These are phyloP conservation scores for Colletotrichum destructivum DNA, from an alignment of 2,329 filamentous ascomycete species.

Conservation along the genomic window DNA sequence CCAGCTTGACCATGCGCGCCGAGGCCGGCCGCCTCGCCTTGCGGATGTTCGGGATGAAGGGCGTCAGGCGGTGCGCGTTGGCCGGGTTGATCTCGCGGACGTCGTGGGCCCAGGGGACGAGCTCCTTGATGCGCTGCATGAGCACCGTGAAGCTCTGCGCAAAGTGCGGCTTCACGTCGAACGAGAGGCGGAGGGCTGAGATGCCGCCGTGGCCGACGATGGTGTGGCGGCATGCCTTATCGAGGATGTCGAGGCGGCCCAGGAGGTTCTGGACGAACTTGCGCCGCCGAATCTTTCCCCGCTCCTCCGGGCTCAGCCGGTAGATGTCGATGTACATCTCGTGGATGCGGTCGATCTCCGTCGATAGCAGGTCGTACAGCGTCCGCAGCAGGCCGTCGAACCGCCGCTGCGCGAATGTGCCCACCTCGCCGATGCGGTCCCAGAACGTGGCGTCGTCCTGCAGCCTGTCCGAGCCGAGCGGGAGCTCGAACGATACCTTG, in stretches of 20 bases:
- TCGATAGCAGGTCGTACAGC: neutral
- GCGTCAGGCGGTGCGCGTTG: constrained; percentile 4
- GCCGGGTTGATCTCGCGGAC: neutral
- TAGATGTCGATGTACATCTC: constrained; percentile 18
- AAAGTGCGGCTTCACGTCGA: neutral
- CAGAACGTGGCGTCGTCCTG: constrained; percentile 3
- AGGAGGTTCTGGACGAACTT: neutral
- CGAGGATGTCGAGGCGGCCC: neutral
- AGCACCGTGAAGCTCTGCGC: neutral
- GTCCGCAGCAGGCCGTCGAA: constrained; percentile 1
- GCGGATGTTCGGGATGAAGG: constrained; percentile 16
- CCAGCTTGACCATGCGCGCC: constrained; percentile 21
- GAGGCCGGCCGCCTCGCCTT: constrained; percentile 18
- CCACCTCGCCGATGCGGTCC: neutral
- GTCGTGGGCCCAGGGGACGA: neutral
- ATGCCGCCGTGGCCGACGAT: neutral
- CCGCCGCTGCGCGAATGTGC: neutral
- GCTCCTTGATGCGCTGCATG: neutral
- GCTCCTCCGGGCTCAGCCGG: constrained; percentile 5
- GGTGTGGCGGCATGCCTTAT: too few relatives aligned
- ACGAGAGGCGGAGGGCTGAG: neutral
- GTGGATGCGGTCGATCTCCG: neutral
- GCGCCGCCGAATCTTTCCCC: neutral
- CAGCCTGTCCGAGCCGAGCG: neutral
- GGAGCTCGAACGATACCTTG: neutral